Evolutionary conservation across 192 early-diverging fungal species (phyloP), one percentile per base, ranked within the genome.

Genomic region (Haplosporangium gracile): DNA sequence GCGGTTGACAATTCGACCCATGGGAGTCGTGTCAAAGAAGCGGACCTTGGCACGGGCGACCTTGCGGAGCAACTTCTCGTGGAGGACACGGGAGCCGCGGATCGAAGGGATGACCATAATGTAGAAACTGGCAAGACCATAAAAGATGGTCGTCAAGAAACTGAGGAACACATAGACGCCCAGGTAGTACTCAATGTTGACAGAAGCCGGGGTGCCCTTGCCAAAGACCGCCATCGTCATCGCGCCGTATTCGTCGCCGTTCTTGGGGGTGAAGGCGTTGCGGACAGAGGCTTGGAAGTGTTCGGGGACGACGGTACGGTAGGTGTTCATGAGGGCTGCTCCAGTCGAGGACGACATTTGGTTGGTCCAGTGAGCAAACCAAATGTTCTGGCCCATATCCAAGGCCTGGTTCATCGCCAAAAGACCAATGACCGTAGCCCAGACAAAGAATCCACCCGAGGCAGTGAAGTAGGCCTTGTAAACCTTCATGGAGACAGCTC

Each of bases 1-100:
- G 45, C 98, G 87, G 88, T 97, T 99, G 87, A 95, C 60, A 53
- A 95, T 94, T 4, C 89, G 82, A 39, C 97, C 97, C 38, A 96
- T 89, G 4, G 97, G 97, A 29, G 95, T 97, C 22, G 93, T 93
- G 80, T 97, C 97, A 81, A 95, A 99, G 91, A 97, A 98, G 26
- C 94, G 92, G 42, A 97, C 91, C 82, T 94, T 94, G 11, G 96
- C 94, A 42, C 90, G 92, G 36, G 94, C 82, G 36, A 96, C 89
- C 42, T 91, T 73, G 18, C 85, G 85, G 24, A 96, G 77, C 29
- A 95, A 76, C 22, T 80, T 85, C 24, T 77, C 43, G 73, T 96
- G 95, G 40, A 96, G 76, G 0, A 75, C 82, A 10, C 87, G 88
- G 5, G 93, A 94, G 11, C 93, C 95, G 11, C 60, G 60, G 10